Evolutionary conservation across 441 rosid species (phyloP).

Genomic region (Isatis lusitanica): DNA sequence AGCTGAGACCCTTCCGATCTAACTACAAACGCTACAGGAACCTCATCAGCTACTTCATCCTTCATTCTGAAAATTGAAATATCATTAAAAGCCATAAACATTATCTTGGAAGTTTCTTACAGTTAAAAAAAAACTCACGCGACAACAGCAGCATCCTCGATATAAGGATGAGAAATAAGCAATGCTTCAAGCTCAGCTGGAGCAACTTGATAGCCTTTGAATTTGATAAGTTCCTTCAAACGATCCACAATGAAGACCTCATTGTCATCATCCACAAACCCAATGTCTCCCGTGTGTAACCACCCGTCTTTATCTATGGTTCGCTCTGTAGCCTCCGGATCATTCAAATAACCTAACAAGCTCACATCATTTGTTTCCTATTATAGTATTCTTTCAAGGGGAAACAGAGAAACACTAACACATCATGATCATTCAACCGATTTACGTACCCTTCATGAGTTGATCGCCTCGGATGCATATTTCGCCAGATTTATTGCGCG

Average conservation of each 20-base stretch:
- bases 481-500: slow-evolving; percentile 43
- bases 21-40: slow-evolving; percentile 78
- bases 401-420: background rate
- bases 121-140: slow-evolving; percentile 32
- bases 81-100: background rate
- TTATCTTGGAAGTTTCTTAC: too few relatives aligned
- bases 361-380: background rate
- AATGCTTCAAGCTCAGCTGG: slow-evolving; percentile 54
- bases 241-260: slow-evolving; percentile 76
- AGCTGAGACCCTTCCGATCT: slow-evolving; percentile 57
- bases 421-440: background rate
- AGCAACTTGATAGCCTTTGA: slow-evolving; percentile 65
- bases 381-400: background rate
- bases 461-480: slow-evolving; percentile 50
- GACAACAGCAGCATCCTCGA: slow-evolving; percentile 44
- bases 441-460: slow-evolving; percentile 51
- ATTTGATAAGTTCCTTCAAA: slow-evolving; percentile 65
- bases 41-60: slow-evolving; percentile 77
- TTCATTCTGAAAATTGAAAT: slow-evolving; percentile 52
- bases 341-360: slow-evolving; percentile 60
- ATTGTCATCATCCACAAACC: slow-evolving; percentile 57
- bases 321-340: slow-evolving; percentile 58
- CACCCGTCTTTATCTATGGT: slow-evolving; percentile 69
- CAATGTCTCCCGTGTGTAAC: slow-evolving; percentile 72
- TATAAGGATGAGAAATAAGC: slow-evolving; percentile 39